Evolutionary conservation across 768 basidiomycete species (phyloP).

Genomic region (Candolleomyces eurysporus): DNA sequence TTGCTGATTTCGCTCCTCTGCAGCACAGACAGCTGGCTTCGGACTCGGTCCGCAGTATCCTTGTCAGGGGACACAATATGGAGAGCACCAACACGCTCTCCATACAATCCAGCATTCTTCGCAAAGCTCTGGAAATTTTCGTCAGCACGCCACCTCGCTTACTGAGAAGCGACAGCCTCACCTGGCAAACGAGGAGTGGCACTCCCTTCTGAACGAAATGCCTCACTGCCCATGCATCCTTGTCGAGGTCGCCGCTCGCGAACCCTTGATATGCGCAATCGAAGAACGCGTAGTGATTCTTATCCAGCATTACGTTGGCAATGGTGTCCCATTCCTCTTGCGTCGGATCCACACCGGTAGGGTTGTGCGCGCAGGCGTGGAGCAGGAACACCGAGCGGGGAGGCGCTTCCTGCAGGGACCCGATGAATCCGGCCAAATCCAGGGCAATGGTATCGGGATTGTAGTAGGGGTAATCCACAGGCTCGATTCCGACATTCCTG

Average conservation of each 20-base stretch:
- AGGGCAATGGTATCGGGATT: slow-evolving; percentile 87
- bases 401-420: slow-evolving; percentile 60
- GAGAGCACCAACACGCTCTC: slow-evolving; percentile 92
- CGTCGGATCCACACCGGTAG: slow-evolving; percentile 94
- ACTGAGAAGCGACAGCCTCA: slow-evolving; percentile 27
- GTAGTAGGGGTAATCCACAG: slow-evolving; percentile 91
- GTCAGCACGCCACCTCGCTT: background rate
- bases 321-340: slow-evolving; percentile 81
- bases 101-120: slow-evolving; percentile 94
- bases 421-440: slow-evolving; percentile 70
- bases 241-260: slow-evolving; percentile 87
- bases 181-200: slow-evolving; percentile 86
- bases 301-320: slow-evolving; percentile 66
- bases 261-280: slow-evolving; percentile 98
- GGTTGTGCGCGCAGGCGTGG: slow-evolving; percentile 96
- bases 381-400: slow-evolving; percentile 82
- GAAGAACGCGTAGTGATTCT: slow-evolving; percentile 87
- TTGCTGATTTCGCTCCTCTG: slow-evolving; percentile 95
- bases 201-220: slow-evolving; percentile 77
- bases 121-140: slow-evolving; percentile 77
- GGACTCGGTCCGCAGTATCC: slow-evolving; percentile 70
- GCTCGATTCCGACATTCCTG: slow-evolving; percentile 85
- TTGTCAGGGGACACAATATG: slow-evolving; percentile 68
- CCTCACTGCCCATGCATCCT: slow-evolving; percentile 89
- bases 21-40: slow-evolving; percentile 88